Evolutionary conservation across 805 yeast species (phyloP), one percentile per base, ranked within the genome.

Genomic region (Komagataella mondaviorum): DNA sequence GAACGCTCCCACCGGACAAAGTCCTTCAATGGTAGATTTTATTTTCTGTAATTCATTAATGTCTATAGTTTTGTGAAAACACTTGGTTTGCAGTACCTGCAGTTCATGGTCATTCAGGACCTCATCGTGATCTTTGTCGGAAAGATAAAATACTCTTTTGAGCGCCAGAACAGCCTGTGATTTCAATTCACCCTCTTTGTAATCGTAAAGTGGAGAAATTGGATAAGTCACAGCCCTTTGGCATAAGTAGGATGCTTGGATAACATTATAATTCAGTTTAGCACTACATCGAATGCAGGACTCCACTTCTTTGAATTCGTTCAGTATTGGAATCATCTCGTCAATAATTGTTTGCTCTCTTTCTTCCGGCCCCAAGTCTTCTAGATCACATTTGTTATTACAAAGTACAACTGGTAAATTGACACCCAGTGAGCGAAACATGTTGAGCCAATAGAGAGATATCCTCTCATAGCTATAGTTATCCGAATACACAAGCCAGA

Each of bases 141-240:
- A 80, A 1, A 93, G 70, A 58, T 87, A 80, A 61, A 93, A 93
- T 1, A 95, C 78, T 51, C 99, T 70, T 52, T 79, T 79, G 47
- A 93, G 68, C 0, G 98, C 98, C 2, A 75, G 71, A 0, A 79
- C 70, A 0, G 96, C 89, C 8, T 81, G 72, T 0, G 90, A 88
- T 59, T 90, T 91, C 58, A 93, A 69, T 48, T 72, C 77, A 1
- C 93, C 91, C 54, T 85, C 88, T 59, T 89, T 88, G n/a, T 96
- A 81, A 63, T 93, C 98, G 60, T 83, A 93, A 23, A 93, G 65
- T 0, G 99, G 99, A 0, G 96, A 82, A 7, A 93, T 77, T 0
- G 99, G 99, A 63, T 87, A 89, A 0, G 91, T 85, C 0, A 91
- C 89, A 0, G 98, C 91, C 49, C 97, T 67, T 63, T 90, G 96